Evolutionary conservation across 176 grass and related monocot genomes (phyloP).

Genomic region (Otatea glauca): DNA sequence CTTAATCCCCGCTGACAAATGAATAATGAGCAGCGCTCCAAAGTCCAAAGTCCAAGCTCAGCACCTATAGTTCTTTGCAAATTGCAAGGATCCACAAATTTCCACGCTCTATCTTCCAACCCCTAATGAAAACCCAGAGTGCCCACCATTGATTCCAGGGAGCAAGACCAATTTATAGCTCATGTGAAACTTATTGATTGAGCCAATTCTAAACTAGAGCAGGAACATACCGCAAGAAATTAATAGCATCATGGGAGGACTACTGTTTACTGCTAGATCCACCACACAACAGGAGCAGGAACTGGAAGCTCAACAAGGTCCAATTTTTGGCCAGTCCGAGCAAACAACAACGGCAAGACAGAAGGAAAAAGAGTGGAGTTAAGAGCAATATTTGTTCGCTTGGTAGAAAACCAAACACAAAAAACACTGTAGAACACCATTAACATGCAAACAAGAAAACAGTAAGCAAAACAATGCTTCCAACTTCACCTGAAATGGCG

Average conservation of each 20-base stretch:
- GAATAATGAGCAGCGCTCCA: background rate
- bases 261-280: slow-evolving; percentile 33
- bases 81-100: slow-evolving; percentile 32
- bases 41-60: slow-evolving; percentile 35
- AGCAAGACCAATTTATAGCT: slow-evolving; percentile 33
- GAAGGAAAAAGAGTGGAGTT: background rate
- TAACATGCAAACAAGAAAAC: background rate
- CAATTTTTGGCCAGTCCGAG: slow-evolving; percentile 22
- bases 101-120: slow-evolving; percentile 33
- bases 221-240: slow-evolving; percentile 25
- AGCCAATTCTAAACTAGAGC: slow-evolving; percentile 36
- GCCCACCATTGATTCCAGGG: slow-evolving; percentile 2
- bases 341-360: background rate
- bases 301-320: slow-evolving; percentile 25
- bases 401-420: background rate
- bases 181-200: slow-evolving; percentile 32
- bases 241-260: background rate
- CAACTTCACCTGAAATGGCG: slow-evolving; percentile 2
- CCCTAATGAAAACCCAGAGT: slow-evolving; percentile 35
- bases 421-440: background rate
- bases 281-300: slow-evolving; percentile 1
- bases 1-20: slow-evolving; percentile 34
- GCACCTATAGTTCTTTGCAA: background rate
- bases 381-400: background rate
- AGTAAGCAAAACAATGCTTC: background rate